Conservation (phyloP, 257 asterid genomes). For the Solanum tarapatanum region DNA sequence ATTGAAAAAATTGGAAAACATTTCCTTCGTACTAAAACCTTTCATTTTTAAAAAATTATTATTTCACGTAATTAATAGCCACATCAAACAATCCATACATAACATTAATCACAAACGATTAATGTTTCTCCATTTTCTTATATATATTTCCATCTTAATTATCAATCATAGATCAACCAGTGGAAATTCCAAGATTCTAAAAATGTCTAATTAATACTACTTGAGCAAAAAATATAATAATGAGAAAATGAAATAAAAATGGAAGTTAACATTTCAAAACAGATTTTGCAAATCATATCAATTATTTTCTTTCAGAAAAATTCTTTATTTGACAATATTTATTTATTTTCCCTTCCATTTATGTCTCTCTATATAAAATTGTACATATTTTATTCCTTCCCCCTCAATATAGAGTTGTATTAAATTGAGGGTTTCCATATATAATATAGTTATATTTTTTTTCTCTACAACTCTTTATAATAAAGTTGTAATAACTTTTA, state of each 20-base stretch:
- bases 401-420: not conserved
- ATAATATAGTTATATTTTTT: not conserved
- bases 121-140: not conserved
- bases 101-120: too few species aligned
- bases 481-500: not conserved
- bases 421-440: not conserved
- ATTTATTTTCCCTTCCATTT: not conserved
- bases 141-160: slow-evolving; percentile 2
- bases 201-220: not conserved
- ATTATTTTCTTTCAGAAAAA: not conserved
- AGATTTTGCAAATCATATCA: not conserved
- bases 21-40: too few species aligned
- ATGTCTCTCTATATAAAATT: not conserved
- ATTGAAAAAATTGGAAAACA: too few species aligned
- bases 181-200: not conserved
- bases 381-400: not conserved
- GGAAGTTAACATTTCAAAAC: not conserved
- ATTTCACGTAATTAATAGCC: too few species aligned
- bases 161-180: not conserved
- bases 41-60: too few species aligned
- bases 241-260: not conserved
- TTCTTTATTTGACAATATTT: not conserved
- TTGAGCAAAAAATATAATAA: not conserved
- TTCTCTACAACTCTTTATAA: not conserved
- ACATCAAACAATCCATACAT: not conserved